These are phyloP conservation scores for Trichophyton rubrum DNA, from an alignment of 2,329 filamentous ascomycete species.

Conservation along the genomic window DNA sequence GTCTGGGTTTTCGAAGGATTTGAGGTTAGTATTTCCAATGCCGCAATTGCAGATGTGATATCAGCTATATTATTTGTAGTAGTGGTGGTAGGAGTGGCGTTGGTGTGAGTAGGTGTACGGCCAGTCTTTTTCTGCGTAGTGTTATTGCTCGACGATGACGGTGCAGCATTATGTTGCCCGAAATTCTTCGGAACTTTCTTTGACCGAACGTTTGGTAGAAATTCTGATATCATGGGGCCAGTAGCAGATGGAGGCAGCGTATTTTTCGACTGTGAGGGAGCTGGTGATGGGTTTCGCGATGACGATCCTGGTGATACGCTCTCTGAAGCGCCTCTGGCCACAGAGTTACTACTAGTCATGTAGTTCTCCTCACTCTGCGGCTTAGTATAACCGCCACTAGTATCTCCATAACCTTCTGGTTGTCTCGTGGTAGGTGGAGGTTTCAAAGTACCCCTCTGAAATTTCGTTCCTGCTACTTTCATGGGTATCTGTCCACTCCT, in stretches of 20 bases:
- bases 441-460: conserved; percentile 50
- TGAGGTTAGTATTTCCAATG: conserved; percentile 70
- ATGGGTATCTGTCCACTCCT: conserved; percentile 15
- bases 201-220: conserved; percentile 45
- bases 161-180: conserved; percentile 19
- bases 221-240: conserved; percentile 72
- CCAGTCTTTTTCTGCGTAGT: conserved; percentile 9
- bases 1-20: conserved; percentile 48
- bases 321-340: conserved; percentile 5
- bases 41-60: conserved; percentile 66
- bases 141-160: conserved; percentile 41
- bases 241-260: conserved; percentile 54
- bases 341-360: conserved; percentile 40
- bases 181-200: conserved; percentile 43
- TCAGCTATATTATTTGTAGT: conserved; percentile 41
- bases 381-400: conserved; percentile 63
- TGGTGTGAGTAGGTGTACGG: conserved; percentile 27
- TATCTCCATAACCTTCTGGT: conserved; percentile 52
- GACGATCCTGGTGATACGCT: conserved; percentile 32
- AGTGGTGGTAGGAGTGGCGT: conserved; percentile 20
- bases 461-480: conserved; percentile 22
- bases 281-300: conserved; percentile 33
- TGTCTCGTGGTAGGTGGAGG: conserved; percentile 48
- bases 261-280: conserved; percentile 14
- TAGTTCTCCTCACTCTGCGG: conserved; percentile 59